phyloP scores from a whole-genome alignment of 805 yeast species.

The Limtongozyma cylindracea region DNA sequence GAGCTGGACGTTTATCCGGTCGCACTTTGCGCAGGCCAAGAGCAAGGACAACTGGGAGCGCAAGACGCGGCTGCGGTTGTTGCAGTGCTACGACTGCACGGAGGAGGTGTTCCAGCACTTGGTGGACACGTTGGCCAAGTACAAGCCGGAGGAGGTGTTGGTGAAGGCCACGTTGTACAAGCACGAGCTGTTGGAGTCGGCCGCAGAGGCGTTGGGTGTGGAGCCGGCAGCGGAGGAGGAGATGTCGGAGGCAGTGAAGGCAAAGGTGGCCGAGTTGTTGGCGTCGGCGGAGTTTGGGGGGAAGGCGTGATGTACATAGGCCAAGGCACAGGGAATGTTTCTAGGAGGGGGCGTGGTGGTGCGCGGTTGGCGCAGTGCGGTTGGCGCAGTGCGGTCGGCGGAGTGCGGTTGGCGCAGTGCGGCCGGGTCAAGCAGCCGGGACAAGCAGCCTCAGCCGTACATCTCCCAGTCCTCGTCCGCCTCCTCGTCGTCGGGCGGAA shows the following conservation, averaged over 20 bases:
- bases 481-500: constrained; percentile 17
- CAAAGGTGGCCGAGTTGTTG: constrained; percentile 46
- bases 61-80: constrained; percentile 48
- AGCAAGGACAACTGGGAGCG: constrained; percentile 88
- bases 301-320: constrained; percentile 6
- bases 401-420: no score
- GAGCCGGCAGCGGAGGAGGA: constrained; percentile 6
- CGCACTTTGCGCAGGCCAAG: constrained; percentile 89
- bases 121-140: constrained; percentile 53
- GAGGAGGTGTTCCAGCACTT: constrained; percentile 67
- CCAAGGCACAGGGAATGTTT: no score
- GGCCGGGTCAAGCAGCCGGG: no score
- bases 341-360: no score
- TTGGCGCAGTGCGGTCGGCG: no score
- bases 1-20: constrained; percentile 79
- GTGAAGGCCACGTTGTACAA: constrained; percentile 41
- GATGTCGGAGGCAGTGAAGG: constrained; percentile 21
- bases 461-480: constrained; percentile 48
- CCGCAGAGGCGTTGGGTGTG: constrained; percentile 8
- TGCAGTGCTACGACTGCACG: constrained; percentile 64
- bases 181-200: constrained; percentile 11
- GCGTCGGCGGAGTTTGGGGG: constrained; percentile 45
- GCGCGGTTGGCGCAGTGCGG: no score
- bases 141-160: constrained; percentile 63
- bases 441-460: constrained; percentile 41